These are phyloP conservation scores for Rhynchospora tenuis DNA, from an alignment of 176 grass and related monocot genomes.

Conservation along the genomic window DNA sequence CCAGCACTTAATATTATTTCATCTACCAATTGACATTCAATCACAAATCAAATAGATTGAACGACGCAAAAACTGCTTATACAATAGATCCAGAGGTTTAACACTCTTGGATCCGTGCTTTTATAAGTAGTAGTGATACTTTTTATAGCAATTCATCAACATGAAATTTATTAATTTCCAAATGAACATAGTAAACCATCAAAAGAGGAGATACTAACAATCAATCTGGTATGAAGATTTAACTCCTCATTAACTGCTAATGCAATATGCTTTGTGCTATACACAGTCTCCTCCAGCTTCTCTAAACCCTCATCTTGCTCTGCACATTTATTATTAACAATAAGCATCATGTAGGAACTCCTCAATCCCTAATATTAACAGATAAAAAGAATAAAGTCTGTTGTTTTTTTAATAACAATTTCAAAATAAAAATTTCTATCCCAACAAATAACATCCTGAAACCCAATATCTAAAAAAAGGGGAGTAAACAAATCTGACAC, in stretches of 20 bases:
- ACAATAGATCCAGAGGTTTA: too few species aligned
- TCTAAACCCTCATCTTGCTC: constrained; percentile 95
- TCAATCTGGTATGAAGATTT: constrained; percentile 81
- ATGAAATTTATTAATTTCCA: not conserved
- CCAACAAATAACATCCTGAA: not conserved
- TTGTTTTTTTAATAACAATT: not conserved
- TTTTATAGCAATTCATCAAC: not conserved
- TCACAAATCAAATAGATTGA: too few species aligned
- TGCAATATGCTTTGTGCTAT: constrained; percentile 97
- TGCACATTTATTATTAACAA: constrained; percentile 27
- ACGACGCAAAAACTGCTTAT: too few species aligned
- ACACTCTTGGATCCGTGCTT: too few species aligned
- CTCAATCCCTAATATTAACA: not conserved
- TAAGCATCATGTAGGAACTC: not conserved
- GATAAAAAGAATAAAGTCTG: not conserved
- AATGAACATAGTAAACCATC: not conserved
- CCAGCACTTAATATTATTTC: too few species aligned
- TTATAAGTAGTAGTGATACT: not conserved
- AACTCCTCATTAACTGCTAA: constrained; percentile 97
- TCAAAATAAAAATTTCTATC: not conserved
- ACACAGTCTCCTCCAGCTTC: constrained; percentile 82
- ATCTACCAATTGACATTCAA: too few species aligned
- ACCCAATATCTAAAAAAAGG: not conserved
- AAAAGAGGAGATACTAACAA: constrained; percentile 45
- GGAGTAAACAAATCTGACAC: too few species aligned